Base-by-base conservation (phyloP, 2,329 filamentous ascomycete species). In the Trichothecium roseum region DNA sequence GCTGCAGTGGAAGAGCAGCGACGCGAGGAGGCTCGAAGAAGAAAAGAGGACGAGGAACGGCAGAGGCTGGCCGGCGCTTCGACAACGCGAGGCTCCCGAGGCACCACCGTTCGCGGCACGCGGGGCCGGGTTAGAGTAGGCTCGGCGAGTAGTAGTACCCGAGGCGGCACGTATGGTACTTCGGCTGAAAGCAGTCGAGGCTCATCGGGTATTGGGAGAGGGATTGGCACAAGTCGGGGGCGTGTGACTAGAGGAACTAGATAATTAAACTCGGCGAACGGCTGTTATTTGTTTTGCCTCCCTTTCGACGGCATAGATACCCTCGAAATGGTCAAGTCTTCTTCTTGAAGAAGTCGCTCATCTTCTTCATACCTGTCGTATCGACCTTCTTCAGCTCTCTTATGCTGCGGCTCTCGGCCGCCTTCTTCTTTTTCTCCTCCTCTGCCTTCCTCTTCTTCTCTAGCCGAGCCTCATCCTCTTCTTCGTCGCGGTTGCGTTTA, bases 261-360 rank as follows among this genome's bases (percentile, higher is more conserved):
- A 47, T 55, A 3, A 37, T 20, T 12, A 28, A 16, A 32, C 18
- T 24, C 27, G 26, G 33, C 10, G 26, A 28, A 30, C 31, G 42
- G 32, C 42, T 32, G 32, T 28, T 32, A 34, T 41, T 30, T 16
- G 20, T 7, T 34, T 18, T 24, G 17, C n/a, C 18, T 14, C 31
- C 30, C 30, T 17, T 9, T 20, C 20, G n/a, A 18, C 20, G 40
- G 28, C 32, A 40, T 41, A 43, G 45, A 47, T 30, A 45, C n/a
- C 40, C 39, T 28, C 28, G 27, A 22, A 30, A 45, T 45, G 48
- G 22, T 28, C 38, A 30, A 31, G 32, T 14, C 42, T 72, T 74
- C 62, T 89, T 93, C 40, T 77, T 77, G 57, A 98, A 98, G 62
- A 98, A 98, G 42, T 80, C 74, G 53, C 84, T 94, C 73, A 98